A percentile compares a stretch with the other conserved stretches of the same genome.
Evolutionary conservation across 75 land plant genomes (phyloP).

Genomic region (Cunninghamia lanceolata): DNA sequence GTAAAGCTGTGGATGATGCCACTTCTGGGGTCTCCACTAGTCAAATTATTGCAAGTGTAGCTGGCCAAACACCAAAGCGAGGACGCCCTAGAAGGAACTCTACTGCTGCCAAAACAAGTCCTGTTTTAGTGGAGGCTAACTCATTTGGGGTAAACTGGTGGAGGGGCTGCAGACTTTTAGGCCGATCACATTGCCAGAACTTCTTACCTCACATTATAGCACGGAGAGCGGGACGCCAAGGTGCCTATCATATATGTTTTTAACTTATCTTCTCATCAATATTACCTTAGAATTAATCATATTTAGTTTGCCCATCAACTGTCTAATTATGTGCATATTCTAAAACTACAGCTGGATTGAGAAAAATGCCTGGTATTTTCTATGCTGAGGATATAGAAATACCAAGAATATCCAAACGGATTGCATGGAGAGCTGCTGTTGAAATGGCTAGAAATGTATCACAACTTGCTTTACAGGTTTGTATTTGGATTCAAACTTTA

Average conservation of each 20-base stretch:
- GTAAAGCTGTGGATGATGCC: slow-evolving; percentile 53
- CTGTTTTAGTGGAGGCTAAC: slow-evolving; percentile 11
- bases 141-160: slow-evolving; percentile 65
- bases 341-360: slow-evolving; percentile 56
- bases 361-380: slow-evolving; percentile 46
- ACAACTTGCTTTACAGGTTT: slow-evolving; percentile 93
- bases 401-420: slow-evolving; percentile 64
- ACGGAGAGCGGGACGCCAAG: slow-evolving; percentile 74
- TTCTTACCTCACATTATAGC: slow-evolving; percentile 53
- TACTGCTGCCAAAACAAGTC: slow-evolving; percentile 10
- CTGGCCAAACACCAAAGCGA: slow-evolving; percentile 16
- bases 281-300: neutral
- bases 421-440: slow-evolving; percentile 80
- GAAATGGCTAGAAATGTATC: slow-evolving; percentile 60
- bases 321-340: neutral
- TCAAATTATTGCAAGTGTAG: slow-evolving; percentile 20
- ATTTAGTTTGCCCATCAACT: neutral
- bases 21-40: slow-evolving; percentile 53
- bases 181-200: slow-evolving; percentile 66
- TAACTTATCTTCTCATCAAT: neutral
- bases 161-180: slow-evolving; percentile 68
- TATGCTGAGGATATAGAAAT: slow-evolving; percentile 67
- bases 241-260: slow-evolving; percentile 26
- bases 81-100: slow-evolving; percentile 15
- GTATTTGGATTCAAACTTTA: slow-evolving; percentile 6